Evolutionary conservation across 495 filamentous ascomycete species (phyloP), one percentile per base, ranked within the genome.

Genomic region (Paragyromitra xinjiangensis): DNA sequence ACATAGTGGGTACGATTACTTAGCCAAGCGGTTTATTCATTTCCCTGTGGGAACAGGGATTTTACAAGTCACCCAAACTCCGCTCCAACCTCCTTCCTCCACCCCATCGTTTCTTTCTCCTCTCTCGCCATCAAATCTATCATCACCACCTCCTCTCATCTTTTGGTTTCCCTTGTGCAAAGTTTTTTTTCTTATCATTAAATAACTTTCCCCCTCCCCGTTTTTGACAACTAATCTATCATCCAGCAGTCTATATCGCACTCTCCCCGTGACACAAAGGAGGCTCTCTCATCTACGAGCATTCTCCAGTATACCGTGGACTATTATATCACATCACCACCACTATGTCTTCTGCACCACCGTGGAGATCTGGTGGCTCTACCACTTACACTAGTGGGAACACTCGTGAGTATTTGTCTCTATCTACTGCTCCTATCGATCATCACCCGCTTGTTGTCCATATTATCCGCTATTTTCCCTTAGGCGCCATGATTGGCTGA

Each of bases 271-370:
- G 64, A 71, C 45, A 71, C 74, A 40, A 55, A 50, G 55, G 56
- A 71, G 42, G n/a, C 26, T 14, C 51, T 34, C 56, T 24, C n/a
- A 34, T 42, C 42, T 9, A 53, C 44, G 68, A 40, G 66, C 34
- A 53, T 26, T 40, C 48, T 24, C 29, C 4, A 34, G 55, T 24
- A 58, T 24, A 63, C 19, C 26, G 44, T 24, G 44, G 44, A 29
- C 55, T 58, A 65, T 53, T 40, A 64, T 51, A 51, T 51, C 16
- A 16, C 53, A 26, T 22, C 53, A 26, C 6, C 51, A 73, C 58
- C 73, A 8, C 59, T 9, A 79, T 79, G 77, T 79, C 77, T 67
- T 79, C 77, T 67, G 77, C 77, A 78, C 77, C 77, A 72, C 77
- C 77, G 8, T 79, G 77, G 77, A 77, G 77, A 44, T 67, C 77